phyloP scores from a whole-genome alignment of 768 basidiomycete species.

The Nidularia sp. region DNA sequence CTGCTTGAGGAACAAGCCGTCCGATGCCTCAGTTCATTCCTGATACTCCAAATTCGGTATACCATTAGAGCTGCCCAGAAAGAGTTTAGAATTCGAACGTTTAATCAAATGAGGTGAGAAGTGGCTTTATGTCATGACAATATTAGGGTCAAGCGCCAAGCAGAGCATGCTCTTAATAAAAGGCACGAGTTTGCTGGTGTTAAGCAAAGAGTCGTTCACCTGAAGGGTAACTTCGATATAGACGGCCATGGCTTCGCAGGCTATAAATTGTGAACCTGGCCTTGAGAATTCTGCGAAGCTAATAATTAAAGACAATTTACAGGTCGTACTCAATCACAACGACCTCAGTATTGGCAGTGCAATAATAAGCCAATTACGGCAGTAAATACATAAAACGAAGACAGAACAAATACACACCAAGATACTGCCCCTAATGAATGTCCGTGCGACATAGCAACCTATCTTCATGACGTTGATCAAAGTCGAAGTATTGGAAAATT shows the following conservation, averaged over 20 bases:
- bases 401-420: slow-evolving; percentile 19
- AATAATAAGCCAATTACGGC: slow-evolving; percentile 24
- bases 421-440: slow-evolving; percentile 37
- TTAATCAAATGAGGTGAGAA: too few relatives aligned
- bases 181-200: slow-evolving; percentile 22
- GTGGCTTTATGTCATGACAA: too few relatives aligned
- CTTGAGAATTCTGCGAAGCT: too few relatives aligned
- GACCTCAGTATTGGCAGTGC: slow-evolving; percentile 14
- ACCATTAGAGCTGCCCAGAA: slow-evolving; percentile 27
- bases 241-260: slow-evolving; percentile 26
- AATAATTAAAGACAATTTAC: slow-evolving; percentile 9
- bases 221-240: slow-evolving; percentile 26
- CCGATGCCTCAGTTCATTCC: slow-evolving; percentile 18
- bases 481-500: slow-evolving; percentile 27
- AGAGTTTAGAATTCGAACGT: too few relatives aligned
- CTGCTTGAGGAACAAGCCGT: slow-evolving; percentile 10
- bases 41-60: slow-evolving; percentile 28
- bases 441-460: slow-evolving; percentile 34
- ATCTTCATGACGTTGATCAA: slow-evolving; percentile 41
- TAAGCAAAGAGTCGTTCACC: slow-evolving; percentile 17
- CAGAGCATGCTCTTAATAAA: slow-evolving; percentile 32
- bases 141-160: slow-evolving; percentile 12
- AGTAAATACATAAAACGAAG: slow-evolving; percentile 19
- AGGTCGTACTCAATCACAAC: slow-evolving; percentile 32
- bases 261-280: slow-evolving; percentile 7